Percentiles rank a stretch among this genome's conserved stretches.
phyloP scores from a whole-genome alignment of 1,284 basidiomycete genomes.

The Laetiporus sulphureus region DNA sequence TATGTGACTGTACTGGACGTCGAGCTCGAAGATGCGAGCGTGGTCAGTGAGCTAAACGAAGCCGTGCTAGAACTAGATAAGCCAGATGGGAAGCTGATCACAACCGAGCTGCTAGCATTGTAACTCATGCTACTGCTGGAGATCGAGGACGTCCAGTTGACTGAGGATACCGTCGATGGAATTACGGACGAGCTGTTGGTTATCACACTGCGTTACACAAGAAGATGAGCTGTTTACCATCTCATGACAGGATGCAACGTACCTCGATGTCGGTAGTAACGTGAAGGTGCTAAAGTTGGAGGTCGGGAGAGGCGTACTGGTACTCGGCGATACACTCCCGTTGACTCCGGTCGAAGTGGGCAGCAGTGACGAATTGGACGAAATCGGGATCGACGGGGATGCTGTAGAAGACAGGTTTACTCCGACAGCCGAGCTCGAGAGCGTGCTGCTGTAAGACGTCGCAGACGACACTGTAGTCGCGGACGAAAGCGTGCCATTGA shows the following conservation, averaged over 20 bases:
- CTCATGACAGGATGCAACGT: too few relatives aligned
- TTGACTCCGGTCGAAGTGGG: too few relatives aligned
- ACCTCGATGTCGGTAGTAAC: too few relatives aligned
- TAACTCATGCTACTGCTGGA: neutral
- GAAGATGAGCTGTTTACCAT: too few relatives aligned
- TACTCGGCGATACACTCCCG: too few relatives aligned
- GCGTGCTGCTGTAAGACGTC: neutral
- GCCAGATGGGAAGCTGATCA: conserved; percentile 12
- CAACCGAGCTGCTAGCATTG: neutral
- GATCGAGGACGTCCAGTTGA: neutral
- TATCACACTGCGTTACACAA: too few relatives aligned
- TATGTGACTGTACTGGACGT: conserved; percentile 13
- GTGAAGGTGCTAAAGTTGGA: too few relatives aligned
- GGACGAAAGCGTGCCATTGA: neutral
- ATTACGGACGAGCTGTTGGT: too few relatives aligned
- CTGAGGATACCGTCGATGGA: neutral
- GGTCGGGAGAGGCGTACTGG: too few relatives aligned
- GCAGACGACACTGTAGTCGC: neutral
- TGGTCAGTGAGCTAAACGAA: conserved; percentile 11
- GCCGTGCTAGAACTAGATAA: conserved; percentile 6
- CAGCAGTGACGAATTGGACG: conserved; percentile 8
- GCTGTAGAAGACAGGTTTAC: conserved; percentile 12
- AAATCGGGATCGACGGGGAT: conserved; percentile 2
- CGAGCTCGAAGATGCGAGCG: conserved; percentile 16
- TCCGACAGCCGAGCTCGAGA: too few relatives aligned